phyloP scores from a whole-genome alignment of 2,329 filamentous ascomycete species.

The Xylaria digitata region DNA sequence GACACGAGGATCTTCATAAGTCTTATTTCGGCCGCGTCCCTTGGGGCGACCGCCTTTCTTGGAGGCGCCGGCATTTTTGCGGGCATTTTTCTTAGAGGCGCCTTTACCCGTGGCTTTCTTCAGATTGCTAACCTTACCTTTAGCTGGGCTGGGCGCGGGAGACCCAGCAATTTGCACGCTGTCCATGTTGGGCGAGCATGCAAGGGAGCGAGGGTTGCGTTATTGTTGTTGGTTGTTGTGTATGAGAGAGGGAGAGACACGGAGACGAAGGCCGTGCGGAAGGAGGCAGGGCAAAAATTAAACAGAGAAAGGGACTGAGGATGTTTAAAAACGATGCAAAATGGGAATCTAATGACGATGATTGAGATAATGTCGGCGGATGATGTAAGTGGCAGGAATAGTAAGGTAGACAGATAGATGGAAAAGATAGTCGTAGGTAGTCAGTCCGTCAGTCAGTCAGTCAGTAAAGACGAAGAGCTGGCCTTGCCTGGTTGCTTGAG shows the following conservation, averaged over 20 bases:
- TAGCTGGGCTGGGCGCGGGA: slow-evolving; percentile 50
- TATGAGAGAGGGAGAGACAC: slow-evolving; percentile 8
- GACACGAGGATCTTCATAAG: slow-evolving; percentile 64
- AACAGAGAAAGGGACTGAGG: slow-evolving; percentile 7
- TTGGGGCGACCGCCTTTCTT: slow-evolving; percentile 50
- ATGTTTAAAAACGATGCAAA: slow-evolving; percentile 8
- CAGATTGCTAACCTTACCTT: slow-evolving; percentile 41
- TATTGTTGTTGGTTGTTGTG: slow-evolving; percentile 24
- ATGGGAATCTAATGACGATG: slow-evolving; percentile 8
- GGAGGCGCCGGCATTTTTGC: slow-evolving; percentile 39
- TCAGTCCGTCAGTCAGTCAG: background rate
- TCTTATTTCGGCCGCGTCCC: slow-evolving; percentile 63
- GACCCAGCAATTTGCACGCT: slow-evolving; percentile 44
- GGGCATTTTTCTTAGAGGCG: slow-evolving; percentile 42
- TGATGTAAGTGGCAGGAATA: slow-evolving; percentile 14
- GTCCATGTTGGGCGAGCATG: slow-evolving; percentile 48
- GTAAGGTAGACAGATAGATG: slow-evolving; percentile 8
- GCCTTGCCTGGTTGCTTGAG: slow-evolving; percentile 22
- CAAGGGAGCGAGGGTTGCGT: slow-evolving; percentile 25
- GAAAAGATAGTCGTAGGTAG: slow-evolving; percentile 1
- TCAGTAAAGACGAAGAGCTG: slow-evolving; percentile 18
- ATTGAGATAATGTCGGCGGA: slow-evolving; percentile 8
- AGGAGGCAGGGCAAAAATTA: slow-evolving; percentile 8
- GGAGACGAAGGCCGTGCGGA: slow-evolving; percentile 2
- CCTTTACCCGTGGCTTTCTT: slow-evolving; percentile 43